phyloP scores from a whole-genome alignment of 2,329 filamentous ascomycete genomes.

The Curvularia sp. region DNA sequence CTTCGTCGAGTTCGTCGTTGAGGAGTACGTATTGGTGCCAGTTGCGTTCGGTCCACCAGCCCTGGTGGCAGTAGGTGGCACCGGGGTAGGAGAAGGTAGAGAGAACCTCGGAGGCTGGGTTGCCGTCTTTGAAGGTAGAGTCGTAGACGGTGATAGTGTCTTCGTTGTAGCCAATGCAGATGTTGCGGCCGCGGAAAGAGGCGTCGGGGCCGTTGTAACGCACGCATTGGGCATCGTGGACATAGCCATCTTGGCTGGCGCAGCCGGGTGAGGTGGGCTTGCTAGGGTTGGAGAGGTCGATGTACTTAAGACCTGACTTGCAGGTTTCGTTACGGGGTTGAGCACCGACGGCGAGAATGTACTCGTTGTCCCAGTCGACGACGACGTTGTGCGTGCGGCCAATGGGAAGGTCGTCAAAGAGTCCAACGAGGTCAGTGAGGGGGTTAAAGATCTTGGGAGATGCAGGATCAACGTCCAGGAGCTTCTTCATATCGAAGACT shows the following conservation, averaged over 20 bases:
- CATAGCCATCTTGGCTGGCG: constrained; percentile 63
- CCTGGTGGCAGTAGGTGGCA: constrained; percentile 64
- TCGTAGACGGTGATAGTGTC: constrained; percentile 61
- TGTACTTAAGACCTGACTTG: constrained; percentile 62
- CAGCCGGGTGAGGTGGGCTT: constrained; percentile 62
- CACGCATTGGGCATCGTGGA: constrained; percentile 67
- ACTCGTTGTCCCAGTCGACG: constrained; percentile 46
- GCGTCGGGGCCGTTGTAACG: constrained; percentile 61
- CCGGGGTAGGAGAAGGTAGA: constrained; percentile 62
- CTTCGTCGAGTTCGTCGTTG: constrained; percentile 47
- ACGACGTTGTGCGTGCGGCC: constrained; percentile 51
- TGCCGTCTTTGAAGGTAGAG: constrained; percentile 60
- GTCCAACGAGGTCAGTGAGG: constrained; percentile 37
- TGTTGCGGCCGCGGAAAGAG: constrained; percentile 58
- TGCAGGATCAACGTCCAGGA: constrained; percentile 40
- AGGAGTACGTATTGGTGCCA: constrained; percentile 45
- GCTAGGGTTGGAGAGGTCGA: constrained; percentile 62
- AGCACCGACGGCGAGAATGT: constrained; percentile 44
- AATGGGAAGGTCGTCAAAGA: constrained; percentile 36
- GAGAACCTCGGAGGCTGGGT: constrained; percentile 63
- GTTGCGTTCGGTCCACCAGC: constrained; percentile 58
- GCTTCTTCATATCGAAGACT: constrained; percentile 56
- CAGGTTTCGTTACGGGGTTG: constrained; percentile 51
- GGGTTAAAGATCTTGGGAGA: constrained; percentile 43
- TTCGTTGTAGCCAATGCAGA: constrained; percentile 65